Base-by-base conservation (phyloP, 2,329 filamentous ascomycete species). In the Pseudofabraea citricarpa region DNA sequence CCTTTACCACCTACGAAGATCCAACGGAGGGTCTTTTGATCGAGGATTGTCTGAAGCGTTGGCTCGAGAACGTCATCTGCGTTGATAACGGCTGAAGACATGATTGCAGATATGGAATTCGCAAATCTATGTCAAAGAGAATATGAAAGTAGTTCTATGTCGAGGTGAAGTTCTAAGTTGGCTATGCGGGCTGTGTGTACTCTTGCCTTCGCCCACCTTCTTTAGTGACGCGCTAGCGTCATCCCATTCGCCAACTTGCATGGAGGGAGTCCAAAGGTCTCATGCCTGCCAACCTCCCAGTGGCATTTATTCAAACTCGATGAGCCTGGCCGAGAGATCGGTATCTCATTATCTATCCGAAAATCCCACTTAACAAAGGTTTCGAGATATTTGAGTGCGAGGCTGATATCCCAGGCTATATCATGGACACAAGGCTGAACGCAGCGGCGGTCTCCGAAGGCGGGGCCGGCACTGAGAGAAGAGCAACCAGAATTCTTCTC, bases 1-100 rank as follows among this genome's bases (percentile, higher is more conserved):
- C 93, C 93, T 71, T 98, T 98, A 55, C 93, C 93, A 60, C 93
- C 93, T 48, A 98, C 93, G 61, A 98, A 98, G 69, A 98, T 95
- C 93, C 93, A 98, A 64, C 93, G 88, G 44, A 98, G 83, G 24
- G 87, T 85, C 68, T 90, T 89, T 69, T 98, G 93, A 73, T 95
- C 89, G 59, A 98, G 81, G 62, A 98, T 90, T 52, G 87, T 87
- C 72, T 96, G 87, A 60, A 98, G 87, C 41, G 87, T 89, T 37
- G 93, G 90, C 72, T 95, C 90, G 72, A 97, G 83, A 63, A 90
- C 86, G 61, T 86, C 85, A 67, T 87, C 83, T 54, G 69, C 65
- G 54, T 70, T 68, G 39, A 76, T 60, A 37, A 75, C 54, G 39
- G 73, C 68, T 50, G 68, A 55, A 45, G 71, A 71, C 60, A 63